Evolutionary conservation across 202 grass and related monocot species (phyloP).

Genomic region (Panicum virgatum): DNA sequence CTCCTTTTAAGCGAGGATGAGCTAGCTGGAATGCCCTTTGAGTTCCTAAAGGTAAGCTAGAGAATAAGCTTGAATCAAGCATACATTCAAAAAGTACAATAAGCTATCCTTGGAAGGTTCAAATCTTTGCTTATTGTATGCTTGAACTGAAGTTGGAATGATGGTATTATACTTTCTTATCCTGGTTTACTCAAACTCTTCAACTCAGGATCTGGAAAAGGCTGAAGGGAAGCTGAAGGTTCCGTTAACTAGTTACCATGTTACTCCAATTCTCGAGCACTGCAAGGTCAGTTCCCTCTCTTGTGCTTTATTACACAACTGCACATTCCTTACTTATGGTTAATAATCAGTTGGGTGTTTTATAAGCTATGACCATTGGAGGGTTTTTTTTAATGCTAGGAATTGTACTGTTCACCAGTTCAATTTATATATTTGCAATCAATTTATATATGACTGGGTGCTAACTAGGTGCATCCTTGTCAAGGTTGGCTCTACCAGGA

Average conservation of each 20-base stretch:
- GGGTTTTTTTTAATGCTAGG: background rate
- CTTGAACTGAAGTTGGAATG: conserved; percentile 31
- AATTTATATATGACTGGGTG: conserved; percentile 4
- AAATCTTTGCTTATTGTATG: conserved; percentile 29
- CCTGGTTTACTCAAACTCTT: conserved; percentile 23
- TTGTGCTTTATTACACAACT: conserved; percentile 11
- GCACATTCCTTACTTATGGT: background rate
- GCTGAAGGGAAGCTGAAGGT: conserved; percentile 74
- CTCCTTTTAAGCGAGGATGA: conserved; percentile 73
- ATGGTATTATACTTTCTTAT: conserved; percentile 18
- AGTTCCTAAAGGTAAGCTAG: conserved; percentile 78
- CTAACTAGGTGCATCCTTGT: conserved; percentile 40
- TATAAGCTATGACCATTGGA: background rate
- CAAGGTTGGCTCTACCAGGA: conserved; percentile 81
- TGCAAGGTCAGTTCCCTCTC: conserved; percentile 66
- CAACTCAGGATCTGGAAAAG: conserved; percentile 79
- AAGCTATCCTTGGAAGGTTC: background rate
- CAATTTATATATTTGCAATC: background rate
- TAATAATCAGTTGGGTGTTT: background rate
- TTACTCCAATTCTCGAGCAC: conserved; percentile 93
- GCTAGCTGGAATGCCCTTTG: conserved; percentile 80
- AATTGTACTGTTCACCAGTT: conserved; percentile 14
- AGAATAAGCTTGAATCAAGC: conserved; percentile 8
- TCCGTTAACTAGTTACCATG: conserved; percentile 69
- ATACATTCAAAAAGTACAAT: conserved; percentile 10